These are phyloP conservation scores for Exobasidium cylindrosporum DNA, from an alignment of 1,284 basidiomycete genomes.

Conservation along the genomic window DNA sequence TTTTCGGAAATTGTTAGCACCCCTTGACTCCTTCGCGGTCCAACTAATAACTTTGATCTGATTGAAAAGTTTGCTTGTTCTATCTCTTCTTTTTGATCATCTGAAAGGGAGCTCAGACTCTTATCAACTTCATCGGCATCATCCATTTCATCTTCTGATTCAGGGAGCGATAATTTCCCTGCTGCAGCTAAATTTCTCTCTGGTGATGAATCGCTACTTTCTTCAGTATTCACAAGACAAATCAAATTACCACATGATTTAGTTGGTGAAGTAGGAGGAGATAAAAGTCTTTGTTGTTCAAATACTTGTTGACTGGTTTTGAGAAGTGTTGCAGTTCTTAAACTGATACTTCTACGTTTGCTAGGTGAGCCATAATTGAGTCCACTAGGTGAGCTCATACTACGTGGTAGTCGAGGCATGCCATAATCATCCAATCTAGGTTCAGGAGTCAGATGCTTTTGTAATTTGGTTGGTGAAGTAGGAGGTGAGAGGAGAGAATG, in stretches of 20 bases:
- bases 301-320: neutral
- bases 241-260: no score
- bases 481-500: neutral
- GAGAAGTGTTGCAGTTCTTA: slow-evolving; percentile 7
- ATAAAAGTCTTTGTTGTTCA: neutral
- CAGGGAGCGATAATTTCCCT: neutral
- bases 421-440: slow-evolving; percentile 4
- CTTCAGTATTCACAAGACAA: neutral
- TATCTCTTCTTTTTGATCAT: neutral
- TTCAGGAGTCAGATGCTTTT: neutral
- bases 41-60: neutral
- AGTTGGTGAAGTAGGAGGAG: slow-evolving; percentile 4
- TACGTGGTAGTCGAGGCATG: slow-evolving; percentile 10
- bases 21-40: neutral
- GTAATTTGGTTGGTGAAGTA: neutral
- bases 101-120: slow-evolving; percentile 1
- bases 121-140: slow-evolving; percentile 11
- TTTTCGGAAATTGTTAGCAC: no score
- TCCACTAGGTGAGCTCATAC: slow-evolving; percentile 7
- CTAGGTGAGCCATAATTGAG: neutral
- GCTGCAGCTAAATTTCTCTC: slow-evolving; percentile 8
- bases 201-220: neutral
- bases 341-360: slow-evolving; percentile 5
- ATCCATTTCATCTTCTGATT: neutral
- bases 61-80: no score